Evolutionary conservation across 2,329 filamentous ascomycete species (phyloP).

Genomic region (Mariannaea sp.): DNA sequence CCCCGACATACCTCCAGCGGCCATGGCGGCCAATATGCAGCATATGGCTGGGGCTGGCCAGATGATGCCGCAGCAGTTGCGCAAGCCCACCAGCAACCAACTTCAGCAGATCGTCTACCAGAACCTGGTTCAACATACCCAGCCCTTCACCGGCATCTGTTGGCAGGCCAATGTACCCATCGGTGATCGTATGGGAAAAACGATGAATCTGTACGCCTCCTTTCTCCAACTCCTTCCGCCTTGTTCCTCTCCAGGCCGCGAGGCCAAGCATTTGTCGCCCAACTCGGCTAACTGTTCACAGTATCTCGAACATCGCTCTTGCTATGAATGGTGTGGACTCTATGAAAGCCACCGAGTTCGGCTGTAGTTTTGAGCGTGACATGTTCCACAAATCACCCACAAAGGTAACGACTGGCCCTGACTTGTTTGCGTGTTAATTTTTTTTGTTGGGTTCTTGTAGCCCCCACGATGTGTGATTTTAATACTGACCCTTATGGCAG

Average conservation of each 20-base stretch:
- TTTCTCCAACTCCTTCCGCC: neutral
- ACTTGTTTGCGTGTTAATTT: neutral
- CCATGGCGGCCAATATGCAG: conserved; percentile 65
- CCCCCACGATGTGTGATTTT: neutral
- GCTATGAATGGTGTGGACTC: conserved; percentile 50
- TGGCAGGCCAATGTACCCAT: conserved; percentile 49
- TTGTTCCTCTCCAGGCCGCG: neutral
- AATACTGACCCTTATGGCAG: conserved; percentile 42
- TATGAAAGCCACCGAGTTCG: conserved; percentile 48
- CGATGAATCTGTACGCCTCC: conserved; percentile 48
- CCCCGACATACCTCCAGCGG: conserved; percentile 42
- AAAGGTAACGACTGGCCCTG: conserved; percentile 46
- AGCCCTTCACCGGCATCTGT: conserved; percentile 38
- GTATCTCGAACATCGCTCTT: conserved; percentile 57
- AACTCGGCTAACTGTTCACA: conserved; percentile 36
- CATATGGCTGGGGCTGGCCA: conserved; percentile 57
- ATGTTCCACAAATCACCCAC: conserved; percentile 51
- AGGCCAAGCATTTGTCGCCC: neutral
- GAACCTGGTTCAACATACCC: conserved; percentile 44
- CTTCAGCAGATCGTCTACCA: conserved; percentile 49
- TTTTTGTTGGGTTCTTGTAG: neutral
- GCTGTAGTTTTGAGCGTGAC: conserved; percentile 54
- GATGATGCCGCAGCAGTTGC: conserved; percentile 52
- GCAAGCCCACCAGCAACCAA: conserved; percentile 39
- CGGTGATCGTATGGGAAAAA: conserved; percentile 50